Percentiles rank a stretch among this genome's conserved stretches.
Conservation (phyloP, 495 filamentous ascomycete genomes). For the Parathielavia hyrcaniae region DNA sequence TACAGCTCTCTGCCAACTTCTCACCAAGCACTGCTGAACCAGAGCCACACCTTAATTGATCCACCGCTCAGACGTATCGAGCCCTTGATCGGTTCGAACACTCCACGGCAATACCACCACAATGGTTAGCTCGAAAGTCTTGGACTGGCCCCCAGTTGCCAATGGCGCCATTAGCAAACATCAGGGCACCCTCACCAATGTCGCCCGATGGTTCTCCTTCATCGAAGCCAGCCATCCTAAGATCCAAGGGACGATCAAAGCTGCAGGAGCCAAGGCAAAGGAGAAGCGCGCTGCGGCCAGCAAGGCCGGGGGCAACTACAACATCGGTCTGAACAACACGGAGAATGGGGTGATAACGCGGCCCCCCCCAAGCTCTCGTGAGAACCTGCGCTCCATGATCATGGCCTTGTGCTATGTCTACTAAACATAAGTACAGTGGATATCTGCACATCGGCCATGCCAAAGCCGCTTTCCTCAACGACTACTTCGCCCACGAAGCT, state of each 20-base stretch:
- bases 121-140: not conserved
- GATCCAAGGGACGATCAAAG: conserved; percentile 1
- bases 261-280: not conserved
- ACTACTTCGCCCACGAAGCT: conserved; percentile 4
- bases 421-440: not conserved
- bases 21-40: too few species aligned
- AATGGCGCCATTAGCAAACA: conserved; percentile 5
- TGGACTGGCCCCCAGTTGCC: not conserved
- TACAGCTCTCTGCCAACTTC: too few species aligned
- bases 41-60: too few species aligned
- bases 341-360: conserved; percentile 3
- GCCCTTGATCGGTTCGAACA: too few species aligned
- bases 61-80: too few species aligned
- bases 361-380: conserved; percentile 1
- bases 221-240: not conserved
- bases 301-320: conserved; percentile 1
- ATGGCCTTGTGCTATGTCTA: not conserved
- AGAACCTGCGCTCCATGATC: not conserved
- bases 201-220: not conserved
- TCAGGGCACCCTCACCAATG: conserved; percentile 6
- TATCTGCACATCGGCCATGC: conserved; percentile 3
- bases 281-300: not conserved
- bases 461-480: conserved; percentile 4
- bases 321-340: conserved; percentile 2
- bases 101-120: too few species aligned